phyloP scores from a whole-genome alignment of 306 rosid genomes.

The Castanopsis chinensis region DNA sequence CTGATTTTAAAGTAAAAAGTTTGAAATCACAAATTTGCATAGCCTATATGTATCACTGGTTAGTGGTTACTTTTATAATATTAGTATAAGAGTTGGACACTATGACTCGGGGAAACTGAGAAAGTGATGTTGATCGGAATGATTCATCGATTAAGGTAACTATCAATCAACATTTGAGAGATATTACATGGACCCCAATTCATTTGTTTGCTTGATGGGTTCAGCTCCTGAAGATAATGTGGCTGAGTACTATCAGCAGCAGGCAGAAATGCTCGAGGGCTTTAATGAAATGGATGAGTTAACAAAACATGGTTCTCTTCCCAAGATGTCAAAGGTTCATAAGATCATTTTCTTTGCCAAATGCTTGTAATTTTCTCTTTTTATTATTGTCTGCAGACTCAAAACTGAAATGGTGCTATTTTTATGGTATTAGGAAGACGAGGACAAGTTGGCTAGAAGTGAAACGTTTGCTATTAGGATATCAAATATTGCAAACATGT shows the following conservation, averaged over 20 bases:
- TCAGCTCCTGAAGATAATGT: slow-evolving; percentile 81
- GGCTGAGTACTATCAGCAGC: slow-evolving; percentile 97
- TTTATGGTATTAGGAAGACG: slow-evolving; percentile 70
- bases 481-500: slow-evolving; percentile 91
- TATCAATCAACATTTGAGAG: neutral
- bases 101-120: neutral
- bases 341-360: neutral
- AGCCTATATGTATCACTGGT: neutral
- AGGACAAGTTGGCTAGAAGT: slow-evolving; percentile 71
- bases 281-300: slow-evolving; percentile 95
- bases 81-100: neutral
- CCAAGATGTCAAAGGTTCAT: slow-evolving; percentile 89
- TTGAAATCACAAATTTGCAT: neutral
- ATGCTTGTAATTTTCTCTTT: slow-evolving; percentile 9
- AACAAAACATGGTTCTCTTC: slow-evolving; percentile 77
- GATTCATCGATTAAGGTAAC: neutral
- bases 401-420: slow-evolving; percentile 9
- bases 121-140: neutral
- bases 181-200: neutral
- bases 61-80: neutral
- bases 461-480: slow-evolving; percentile 92
- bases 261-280: slow-evolving; percentile 92
- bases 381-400: neutral
- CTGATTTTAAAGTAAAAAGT: neutral
- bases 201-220: slow-evolving; percentile 20